Base-by-base conservation (phyloP, 331 rosid species). In the Quercus tomentella region DNA sequence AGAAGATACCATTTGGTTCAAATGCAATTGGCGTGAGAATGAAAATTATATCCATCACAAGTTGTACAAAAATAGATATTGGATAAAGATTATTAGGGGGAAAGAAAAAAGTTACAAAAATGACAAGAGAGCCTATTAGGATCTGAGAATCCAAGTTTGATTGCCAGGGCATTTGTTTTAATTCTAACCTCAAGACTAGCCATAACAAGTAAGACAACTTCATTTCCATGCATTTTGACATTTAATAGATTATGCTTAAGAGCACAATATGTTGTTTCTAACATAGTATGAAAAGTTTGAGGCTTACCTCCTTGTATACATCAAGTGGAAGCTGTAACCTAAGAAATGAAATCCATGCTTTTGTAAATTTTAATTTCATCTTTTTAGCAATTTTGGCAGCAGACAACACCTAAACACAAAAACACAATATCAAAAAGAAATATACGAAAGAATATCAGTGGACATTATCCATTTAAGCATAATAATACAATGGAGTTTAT, bases 291-390 rank as follows among this genome's bases (percentile, higher is more conserved):
- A 26, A 15, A 75, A 69, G 74, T 62, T 62, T 37, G 75, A 41
- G 77, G 23, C 87, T 81, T 91, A 93, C 98, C 92, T 91, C 98
- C 80, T 96, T 96, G 91, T 90, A 96, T 83, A 90, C 89, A 82
- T 90, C 96, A 80, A 93, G 83, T 69, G 98, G 96, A 87, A 96
- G 98, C 14, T 90, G 90, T 79, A 96, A 87, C 86, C 93, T 90
- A 56, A 93, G 94, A 86, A 79, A 93, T 5, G 89, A 74, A 80
- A 87, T 76, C 98, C 99, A 96, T 21, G 99, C 98, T 86, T 91
- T 89, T 20, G 93, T 86, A 79, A 96, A 93, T 83, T 96, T 93
- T 71, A 85, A 84, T 82, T 87, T 89, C 92, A 91, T 91, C 89
- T 82, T 93, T 87, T 89, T 93, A 49, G 80, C 81, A 73, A 91